phyloP scores from a whole-genome alignment of 495 filamentous ascomycete genomes.

The Penicillium mononematosum region DNA sequence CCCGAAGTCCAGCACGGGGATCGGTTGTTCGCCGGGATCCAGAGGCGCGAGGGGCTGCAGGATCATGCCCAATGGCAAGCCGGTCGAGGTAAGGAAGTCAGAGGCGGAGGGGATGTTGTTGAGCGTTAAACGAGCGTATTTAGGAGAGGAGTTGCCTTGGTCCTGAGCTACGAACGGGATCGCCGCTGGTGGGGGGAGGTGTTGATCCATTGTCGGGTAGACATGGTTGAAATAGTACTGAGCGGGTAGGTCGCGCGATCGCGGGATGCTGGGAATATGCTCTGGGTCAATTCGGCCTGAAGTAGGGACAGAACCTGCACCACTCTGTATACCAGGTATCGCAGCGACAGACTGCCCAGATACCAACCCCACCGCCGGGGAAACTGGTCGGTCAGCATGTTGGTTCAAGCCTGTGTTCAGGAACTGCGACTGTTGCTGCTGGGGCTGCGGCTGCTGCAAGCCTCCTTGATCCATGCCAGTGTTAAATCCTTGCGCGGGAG shows the following conservation, averaged over 20 bases:
- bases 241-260: constrained; percentile 75
- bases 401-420: constrained; percentile 65
- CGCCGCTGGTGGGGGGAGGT: constrained; percentile 84
- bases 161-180: constrained; percentile 89
- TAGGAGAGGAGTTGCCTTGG: constrained; percentile 95
- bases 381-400: constrained; percentile 42
- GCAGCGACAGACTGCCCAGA: constrained; percentile 48
- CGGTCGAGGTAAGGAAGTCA: constrained; percentile 76
- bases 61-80: constrained; percentile 81
- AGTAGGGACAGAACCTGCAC: constrained; percentile 50
- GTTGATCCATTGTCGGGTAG: constrained; percentile 91
- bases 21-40: constrained; percentile 79
- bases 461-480: constrained; percentile 56
- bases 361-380: constrained; percentile 56
- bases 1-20: constrained; percentile 94
- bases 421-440: constrained; percentile 58
- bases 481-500: constrained; percentile 62
- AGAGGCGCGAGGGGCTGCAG: constrained; percentile 85
- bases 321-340: constrained; percentile 44
- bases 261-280: constrained; percentile 88
- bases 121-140: constrained; percentile 85
- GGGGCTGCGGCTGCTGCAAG: constrained; percentile 42
- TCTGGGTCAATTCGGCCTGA: constrained; percentile 85
- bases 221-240: constrained; percentile 82
- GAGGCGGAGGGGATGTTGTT: constrained; percentile 85